A percentile compares a stretch with the other conserved stretches of the same genome.
Conservation (phyloP, 257 asterid genomes). For the Asclepias syriaca region DNA sequence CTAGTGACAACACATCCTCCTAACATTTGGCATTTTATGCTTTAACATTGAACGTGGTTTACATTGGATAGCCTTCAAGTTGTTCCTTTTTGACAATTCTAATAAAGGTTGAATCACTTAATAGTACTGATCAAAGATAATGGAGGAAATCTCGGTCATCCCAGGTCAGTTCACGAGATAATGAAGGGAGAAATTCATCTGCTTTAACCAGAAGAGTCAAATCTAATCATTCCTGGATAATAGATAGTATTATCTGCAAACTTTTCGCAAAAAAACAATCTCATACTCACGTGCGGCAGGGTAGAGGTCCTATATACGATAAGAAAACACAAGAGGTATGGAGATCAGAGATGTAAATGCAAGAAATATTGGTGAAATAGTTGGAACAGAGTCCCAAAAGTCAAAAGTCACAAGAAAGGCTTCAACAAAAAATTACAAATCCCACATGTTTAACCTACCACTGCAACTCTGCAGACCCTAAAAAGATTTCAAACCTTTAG, state of each 20-base stretch:
- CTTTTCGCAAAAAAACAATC: slow-evolving; percentile 16
- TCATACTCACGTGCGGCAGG: slow-evolving; percentile 54
- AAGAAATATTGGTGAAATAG: slow-evolving; percentile 22
- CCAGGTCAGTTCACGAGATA: slow-evolving; percentile 36
- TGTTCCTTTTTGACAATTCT: not conserved
- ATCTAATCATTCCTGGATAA: slow-evolving; percentile 42
- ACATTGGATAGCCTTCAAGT: not conserved
- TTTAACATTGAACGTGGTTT: slow-evolving; percentile 5
- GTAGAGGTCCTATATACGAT: slow-evolving; percentile 32
- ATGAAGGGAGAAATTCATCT: slow-evolving; percentile 20
- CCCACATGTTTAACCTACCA: slow-evolving; percentile 28
- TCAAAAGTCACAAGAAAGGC: slow-evolving; percentile 55
- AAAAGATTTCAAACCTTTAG: slow-evolving; percentile 17
- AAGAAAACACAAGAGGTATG: slow-evolving; percentile 35
- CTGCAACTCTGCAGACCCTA: slow-evolving; percentile 6
- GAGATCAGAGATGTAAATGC: slow-evolving; percentile 25
- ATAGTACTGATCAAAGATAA: not conserved
- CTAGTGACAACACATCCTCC: not conserved
- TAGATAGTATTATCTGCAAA: slow-evolving; percentile 21
- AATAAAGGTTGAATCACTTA: not conserved
- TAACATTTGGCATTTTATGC: not conserved
- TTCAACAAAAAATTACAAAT: slow-evolving; percentile 31
- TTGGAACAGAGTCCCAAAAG: slow-evolving; percentile 38
- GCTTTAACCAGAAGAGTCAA: slow-evolving; percentile 34
- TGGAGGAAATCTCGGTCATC: slow-evolving; percentile 26